A percentile compares a stretch with the other conserved stretches of the same genome.
Conservation (phyloP, 2,329 filamentous ascomycete species). For the Hymenoscyphus fructigenus region DNA sequence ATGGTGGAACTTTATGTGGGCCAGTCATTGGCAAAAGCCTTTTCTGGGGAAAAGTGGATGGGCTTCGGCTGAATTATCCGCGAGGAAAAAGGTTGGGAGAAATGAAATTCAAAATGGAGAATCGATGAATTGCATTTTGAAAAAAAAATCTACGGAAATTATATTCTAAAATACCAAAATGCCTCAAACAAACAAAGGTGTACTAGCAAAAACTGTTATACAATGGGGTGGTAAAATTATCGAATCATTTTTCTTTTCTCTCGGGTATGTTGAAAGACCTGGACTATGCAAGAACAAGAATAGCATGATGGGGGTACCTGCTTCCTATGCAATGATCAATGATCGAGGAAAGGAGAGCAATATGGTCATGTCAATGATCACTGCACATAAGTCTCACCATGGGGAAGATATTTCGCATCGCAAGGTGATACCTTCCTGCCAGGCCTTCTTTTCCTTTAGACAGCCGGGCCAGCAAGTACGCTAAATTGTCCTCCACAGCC, state of each 20-base stretch:
- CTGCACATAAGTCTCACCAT: background rate
- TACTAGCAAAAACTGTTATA: too few relatives aligned
- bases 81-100: background rate
- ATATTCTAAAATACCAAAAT: too few relatives aligned
- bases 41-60: background rate
- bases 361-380: background rate
- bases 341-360: background rate
- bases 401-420: background rate
- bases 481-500: slow-evolving; percentile 83
- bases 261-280: background rate
- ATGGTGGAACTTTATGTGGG: background rate
- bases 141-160: too few relatives aligned
- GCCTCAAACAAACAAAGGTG: too few relatives aligned
- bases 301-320: too few relatives aligned
- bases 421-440: background rate
- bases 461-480: slow-evolving; percentile 50
- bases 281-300: too few relatives aligned
- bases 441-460: background rate
- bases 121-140: too few relatives aligned
- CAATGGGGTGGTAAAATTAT: too few relatives aligned
- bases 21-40: background rate
- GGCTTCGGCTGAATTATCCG: background rate
- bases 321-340: background rate
- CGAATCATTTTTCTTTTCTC: too few relatives aligned
- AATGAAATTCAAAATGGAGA: too few relatives aligned